Base-by-base conservation (phyloP, 2,329 filamentous ascomycete genomes). In the Epichloe bromicola region DNA sequence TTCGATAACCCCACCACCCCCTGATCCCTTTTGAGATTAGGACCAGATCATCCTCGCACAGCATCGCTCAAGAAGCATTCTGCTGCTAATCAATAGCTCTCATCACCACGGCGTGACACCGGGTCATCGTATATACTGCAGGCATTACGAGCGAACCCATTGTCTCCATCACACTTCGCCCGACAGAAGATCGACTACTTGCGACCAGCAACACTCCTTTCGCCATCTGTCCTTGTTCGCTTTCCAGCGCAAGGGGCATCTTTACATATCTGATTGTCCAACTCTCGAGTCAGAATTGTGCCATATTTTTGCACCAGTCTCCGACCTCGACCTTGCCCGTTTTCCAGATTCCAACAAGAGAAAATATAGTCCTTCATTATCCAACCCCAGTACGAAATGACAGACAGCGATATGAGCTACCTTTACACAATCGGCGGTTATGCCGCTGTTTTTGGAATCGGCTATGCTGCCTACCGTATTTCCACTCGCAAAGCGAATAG, bases 361-460 rank as follows among this genome's bases (percentile, higher is more conserved):
- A 8, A 26, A 8, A 36, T 10, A 19, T 10, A 40, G 11, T n/a
- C 36, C 19, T 23, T 20, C 17, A 26, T 26, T 5, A 12, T 49
- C 30, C 8, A 30, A 36, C 20, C 12, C 40, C 40, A 38, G 23
- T 8, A 6, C 58, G 60, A 46, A 55, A 68, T 67, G 66, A 56
- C 63, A 42, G 65, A 68, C 50, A 43, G 54, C 17, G 61, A 53
- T 51, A 65, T 67, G 61, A 63, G 54, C 53, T 63, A 65, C 44
- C 46, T 68, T 34, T 68, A 67, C 56, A 70, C 67, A 34, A 50
- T 67, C 37, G 60, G 61, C 50, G 66, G 63, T 48, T 71, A 71
- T 53, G 64, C 62, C 55, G 54, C 67, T 46, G 53, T 71, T 7
- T 56, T 67, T 54, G 67, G 63, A 36, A 36, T 70, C 41, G 66